These are phyloP conservation scores for Arachis monticola DNA, from an alignment of 331 rosid genomes.

Conservation along the genomic window DNA sequence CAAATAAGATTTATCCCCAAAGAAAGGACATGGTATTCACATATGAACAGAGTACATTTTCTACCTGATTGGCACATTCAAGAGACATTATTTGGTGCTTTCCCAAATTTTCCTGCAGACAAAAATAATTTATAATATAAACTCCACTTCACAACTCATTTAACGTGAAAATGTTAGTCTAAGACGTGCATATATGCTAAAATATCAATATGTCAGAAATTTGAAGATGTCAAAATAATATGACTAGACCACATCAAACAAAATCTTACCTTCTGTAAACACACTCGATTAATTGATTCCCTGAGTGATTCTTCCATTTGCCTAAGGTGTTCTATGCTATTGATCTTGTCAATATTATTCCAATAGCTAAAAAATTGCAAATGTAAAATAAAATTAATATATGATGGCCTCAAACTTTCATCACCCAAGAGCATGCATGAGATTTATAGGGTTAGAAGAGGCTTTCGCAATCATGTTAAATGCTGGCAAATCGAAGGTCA, in stretches of 20 bases:
- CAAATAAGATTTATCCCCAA: constrained; percentile 36
- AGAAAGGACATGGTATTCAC: background rate
- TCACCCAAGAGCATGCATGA: constrained; percentile 15
- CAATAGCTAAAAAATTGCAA: constrained; percentile 59
- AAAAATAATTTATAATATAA: constrained; percentile 30
- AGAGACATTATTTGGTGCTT: constrained; percentile 60
- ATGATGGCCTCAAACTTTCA: constrained; percentile 17
- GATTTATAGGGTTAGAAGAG: constrained; percentile 9
- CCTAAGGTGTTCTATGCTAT: constrained; percentile 58
- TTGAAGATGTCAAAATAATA: constrained; percentile 25
- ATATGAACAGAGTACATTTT: background rate
- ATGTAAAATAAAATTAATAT: constrained; percentile 35
- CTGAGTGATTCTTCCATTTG: constrained; percentile 72
- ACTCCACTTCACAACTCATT: background rate
- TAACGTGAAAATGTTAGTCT: background rate
- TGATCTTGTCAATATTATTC: constrained; percentile 60
- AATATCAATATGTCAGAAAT: constrained; percentile 3
- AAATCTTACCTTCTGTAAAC: constrained; percentile 57
- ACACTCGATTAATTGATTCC: constrained; percentile 61
- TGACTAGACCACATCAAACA: constrained; percentile 15
- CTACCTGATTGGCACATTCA: constrained; percentile 65
- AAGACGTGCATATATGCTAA: background rate
- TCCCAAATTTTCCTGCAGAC: constrained; percentile 63
- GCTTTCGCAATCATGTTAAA: constrained; percentile 1
- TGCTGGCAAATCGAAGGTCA: background rate